Percentiles rank a stretch among this genome's conserved stretches.
Conservation (phyloP, 176 grass and related monocot species). For the Triticum monococcum region DNA sequence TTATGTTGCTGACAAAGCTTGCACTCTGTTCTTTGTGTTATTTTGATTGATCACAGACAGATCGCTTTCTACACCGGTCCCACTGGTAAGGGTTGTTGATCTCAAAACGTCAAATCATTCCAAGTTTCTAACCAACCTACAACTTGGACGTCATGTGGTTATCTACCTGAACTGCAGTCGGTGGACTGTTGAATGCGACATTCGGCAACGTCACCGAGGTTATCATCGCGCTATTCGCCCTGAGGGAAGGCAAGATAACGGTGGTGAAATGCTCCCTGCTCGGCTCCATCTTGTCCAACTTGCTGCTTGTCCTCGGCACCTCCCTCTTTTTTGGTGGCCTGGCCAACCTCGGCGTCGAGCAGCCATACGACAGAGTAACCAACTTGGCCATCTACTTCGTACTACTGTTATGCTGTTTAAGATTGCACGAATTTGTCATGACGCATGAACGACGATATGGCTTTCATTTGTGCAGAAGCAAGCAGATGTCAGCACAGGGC, state of each 20-base stretch:
- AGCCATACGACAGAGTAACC: constrained; percentile 50
- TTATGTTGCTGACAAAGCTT: not conserved
- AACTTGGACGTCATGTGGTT: not conserved
- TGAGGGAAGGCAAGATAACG: constrained; percentile 58
- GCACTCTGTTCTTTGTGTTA: not conserved
- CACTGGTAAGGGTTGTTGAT: constrained; percentile 45
- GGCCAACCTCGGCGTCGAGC: constrained; percentile 57
- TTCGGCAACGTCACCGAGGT: constrained; percentile 92
- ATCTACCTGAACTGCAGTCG: constrained; percentile 45
- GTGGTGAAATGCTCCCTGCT: constrained; percentile 90
- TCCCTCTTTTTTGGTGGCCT: constrained; percentile 80
- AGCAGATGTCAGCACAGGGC: constrained; percentile 72
- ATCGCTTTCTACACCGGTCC: constrained; percentile 83
- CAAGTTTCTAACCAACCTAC: not conserved
- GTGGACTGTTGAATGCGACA: constrained; percentile 87
- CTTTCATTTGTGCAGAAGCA: constrained; percentile 55
- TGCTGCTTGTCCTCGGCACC: constrained; percentile 84
- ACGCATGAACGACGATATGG: not conserved
- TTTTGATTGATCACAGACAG: constrained; percentile 49
- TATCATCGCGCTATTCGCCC: constrained; percentile 81
- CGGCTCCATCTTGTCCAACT: constrained; percentile 83
- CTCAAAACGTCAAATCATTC: not conserved
- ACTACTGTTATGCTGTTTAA: not conserved
- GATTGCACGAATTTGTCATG: not conserved
- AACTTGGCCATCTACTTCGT: not conserved